Evolutionary conservation across 495 filamentous ascomycete genomes (phyloP), one percentile per base, ranked within the genome.

Genomic region (Aspergillus ellipticus): DNA sequence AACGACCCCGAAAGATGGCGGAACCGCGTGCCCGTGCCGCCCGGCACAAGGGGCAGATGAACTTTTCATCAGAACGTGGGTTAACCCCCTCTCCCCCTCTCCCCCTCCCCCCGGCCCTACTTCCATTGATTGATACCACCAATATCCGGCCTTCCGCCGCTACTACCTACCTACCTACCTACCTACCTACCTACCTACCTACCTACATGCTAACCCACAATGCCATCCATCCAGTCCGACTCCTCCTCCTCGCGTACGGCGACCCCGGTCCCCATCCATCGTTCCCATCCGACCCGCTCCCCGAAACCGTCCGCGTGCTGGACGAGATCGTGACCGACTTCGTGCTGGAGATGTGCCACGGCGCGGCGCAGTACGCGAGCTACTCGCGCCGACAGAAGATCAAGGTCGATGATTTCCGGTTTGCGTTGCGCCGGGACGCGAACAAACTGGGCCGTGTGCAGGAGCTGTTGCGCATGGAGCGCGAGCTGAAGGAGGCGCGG

Each of bases 341-440:
- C 72, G 82, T 92, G 54, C 84, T 94, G 55, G 89, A 92, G 68
- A 80, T 94, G 55, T 92, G 88, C 77, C 94, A 96, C 78, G 87
- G 88, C 50, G 93, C 94, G 5, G 86, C 89, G 22, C 82, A 87
- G 20, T 84, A 84, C 59, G 94, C 94, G 0, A 84, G 86, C 63
- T 85, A 94, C 69, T 83, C 87, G 2, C 85, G 90, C 3, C 85
- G 94, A 6, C 88, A 93, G 63, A 98, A 98, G 74, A 89, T 97
- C 74, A 98, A 98, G 66, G 88, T 96, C 54, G 94, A 98, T 59
- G 94, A 98, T 69, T 96, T 97, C 77, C 89, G 92, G 65, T 97
- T 94, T 65, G 89, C 89, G 28, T 82, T 97, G 51, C 84, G 95
- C 29, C 82, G 86, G 31, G 94, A 97, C 63, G 85, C 89, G 20